Conservation (phyloP, 176 grass and related monocot genomes). For the Chrysopogon serrulatus region DNA sequence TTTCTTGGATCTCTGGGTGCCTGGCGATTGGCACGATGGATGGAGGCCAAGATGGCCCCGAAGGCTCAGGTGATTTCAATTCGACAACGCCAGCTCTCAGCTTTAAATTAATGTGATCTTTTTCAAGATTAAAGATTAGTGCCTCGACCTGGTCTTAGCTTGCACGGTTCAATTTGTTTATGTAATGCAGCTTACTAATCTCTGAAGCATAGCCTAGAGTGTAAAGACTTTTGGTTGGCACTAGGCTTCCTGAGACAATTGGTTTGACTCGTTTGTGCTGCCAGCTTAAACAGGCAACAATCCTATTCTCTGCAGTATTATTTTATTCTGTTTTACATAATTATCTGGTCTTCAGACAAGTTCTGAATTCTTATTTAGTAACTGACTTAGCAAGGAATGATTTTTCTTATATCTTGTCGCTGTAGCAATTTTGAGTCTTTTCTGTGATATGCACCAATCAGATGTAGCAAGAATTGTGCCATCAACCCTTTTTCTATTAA, state of each 20-base stretch:
- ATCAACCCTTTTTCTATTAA: neutral
- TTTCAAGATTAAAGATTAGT: neutral
- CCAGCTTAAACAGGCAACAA: neutral
- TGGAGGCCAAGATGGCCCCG: slow-evolving; percentile 23
- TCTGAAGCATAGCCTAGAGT: neutral
- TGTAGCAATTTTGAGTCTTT: neutral
- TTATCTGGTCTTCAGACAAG: neutral
- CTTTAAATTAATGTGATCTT: neutral
- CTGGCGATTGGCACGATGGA: slow-evolving; percentile 8
- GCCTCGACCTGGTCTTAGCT: neutral
- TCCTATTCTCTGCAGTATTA: neutral
- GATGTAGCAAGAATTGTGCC: neutral
- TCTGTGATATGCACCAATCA: neutral
- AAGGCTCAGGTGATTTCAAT: slow-evolving; percentile 22
- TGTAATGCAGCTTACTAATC: slow-evolving; percentile 8
- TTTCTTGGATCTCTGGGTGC: neutral
- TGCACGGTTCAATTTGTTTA: neutral
- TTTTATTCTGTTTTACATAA: neutral
- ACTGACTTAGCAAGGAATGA: neutral
- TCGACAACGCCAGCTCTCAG: neutral
- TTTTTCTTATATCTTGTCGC: neutral
- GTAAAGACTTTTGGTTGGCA: neutral
- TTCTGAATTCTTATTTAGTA: neutral
- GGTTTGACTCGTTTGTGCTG: neutral
- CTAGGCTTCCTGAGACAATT: neutral